Evolutionary conservation across 495 filamentous ascomycete species (phyloP).

Genomic region (Penicillium paradoxum): DNA sequence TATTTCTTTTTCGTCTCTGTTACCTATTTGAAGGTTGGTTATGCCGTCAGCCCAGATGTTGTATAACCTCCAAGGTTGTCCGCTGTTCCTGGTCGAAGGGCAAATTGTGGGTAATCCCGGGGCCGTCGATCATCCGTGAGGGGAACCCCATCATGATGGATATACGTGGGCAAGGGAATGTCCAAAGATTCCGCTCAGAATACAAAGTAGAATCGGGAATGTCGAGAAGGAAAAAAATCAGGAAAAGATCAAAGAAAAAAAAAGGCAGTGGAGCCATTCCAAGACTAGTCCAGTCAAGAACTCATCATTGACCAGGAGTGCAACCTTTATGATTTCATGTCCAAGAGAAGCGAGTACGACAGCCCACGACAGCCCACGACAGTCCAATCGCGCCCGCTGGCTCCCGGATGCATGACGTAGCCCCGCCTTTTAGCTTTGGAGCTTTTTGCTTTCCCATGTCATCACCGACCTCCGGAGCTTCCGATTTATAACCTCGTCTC

Average conservation of each 20-base stretch:
- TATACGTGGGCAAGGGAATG: background rate
- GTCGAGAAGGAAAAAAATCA: background rate
- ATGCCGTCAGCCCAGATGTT: too few species aligned
- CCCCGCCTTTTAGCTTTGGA: conserved; percentile 4
- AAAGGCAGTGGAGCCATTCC: background rate
- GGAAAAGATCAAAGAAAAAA: background rate
- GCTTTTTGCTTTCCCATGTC: conserved; percentile 19
- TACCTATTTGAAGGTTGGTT: too few species aligned
- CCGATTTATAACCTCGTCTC: conserved; percentile 26
- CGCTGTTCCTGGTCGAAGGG: background rate
- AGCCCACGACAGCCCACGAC: too few species aligned
- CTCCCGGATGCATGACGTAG: conserved; percentile 39
- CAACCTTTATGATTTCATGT: conserved; percentile 4
- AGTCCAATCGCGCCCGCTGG: conserved; percentile 9
- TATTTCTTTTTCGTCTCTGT: background rate
- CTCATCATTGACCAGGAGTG: conserved; percentile 15
- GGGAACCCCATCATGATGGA: background rate
- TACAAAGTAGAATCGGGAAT: background rate
- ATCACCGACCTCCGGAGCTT: conserved; percentile 29
- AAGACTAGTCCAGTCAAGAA: background rate
- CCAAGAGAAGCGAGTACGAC: conserved; percentile 1
- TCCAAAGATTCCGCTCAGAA: background rate
- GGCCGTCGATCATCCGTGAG: background rate
- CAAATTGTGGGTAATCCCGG: background rate
- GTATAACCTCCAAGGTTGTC: too few species aligned